phyloP scores from a whole-genome alignment of 805 yeast genomes.

The Blastobotrys mokoenaii region DNA sequence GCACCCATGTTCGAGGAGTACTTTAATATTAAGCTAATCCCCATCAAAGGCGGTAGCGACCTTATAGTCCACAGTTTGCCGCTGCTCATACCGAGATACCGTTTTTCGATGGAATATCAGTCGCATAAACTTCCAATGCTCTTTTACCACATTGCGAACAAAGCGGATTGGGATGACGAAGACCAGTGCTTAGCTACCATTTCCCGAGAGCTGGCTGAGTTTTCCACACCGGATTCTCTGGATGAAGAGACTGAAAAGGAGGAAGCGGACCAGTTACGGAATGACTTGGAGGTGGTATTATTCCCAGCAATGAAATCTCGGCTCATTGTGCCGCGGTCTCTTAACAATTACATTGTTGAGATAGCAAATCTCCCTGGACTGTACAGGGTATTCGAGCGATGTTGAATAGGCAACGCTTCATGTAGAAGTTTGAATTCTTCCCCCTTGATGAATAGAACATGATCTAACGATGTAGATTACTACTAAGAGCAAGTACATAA shows the following conservation, averaged over 20 bases:
- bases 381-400: conserved; percentile 87
- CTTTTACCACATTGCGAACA: conserved; percentile 49
- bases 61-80: conserved; percentile 48
- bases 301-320: conserved; percentile 59
- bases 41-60: not conserved
- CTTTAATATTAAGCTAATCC: conserved; percentile 44
- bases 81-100: conserved; percentile 52
- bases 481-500: no score
- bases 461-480: no score
- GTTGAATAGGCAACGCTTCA: no score
- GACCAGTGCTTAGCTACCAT: conserved; percentile 58
- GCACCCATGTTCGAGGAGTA: conserved; percentile 71
- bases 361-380: conserved; percentile 88
- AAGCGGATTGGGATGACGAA: conserved; percentile 62
- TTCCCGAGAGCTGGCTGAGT: conserved; percentile 56
- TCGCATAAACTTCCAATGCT: conserved; percentile 58
- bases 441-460: no score
- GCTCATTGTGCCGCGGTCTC: conserved; percentile 52
- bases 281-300: conserved; percentile 45
- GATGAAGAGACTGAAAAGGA: conserved; percentile 23
- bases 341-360: conserved; percentile 57
- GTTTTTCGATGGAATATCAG: conserved; percentile 36
- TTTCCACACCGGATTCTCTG: conserved; percentile 59
- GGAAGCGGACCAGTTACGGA: conserved; percentile 21
- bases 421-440: no score